Percentiles rank a stretch among this genome's conserved stretches.
phyloP scores from a whole-genome alignment of 2,329 filamentous ascomycete species.

The Diplodia mutila region DNA sequence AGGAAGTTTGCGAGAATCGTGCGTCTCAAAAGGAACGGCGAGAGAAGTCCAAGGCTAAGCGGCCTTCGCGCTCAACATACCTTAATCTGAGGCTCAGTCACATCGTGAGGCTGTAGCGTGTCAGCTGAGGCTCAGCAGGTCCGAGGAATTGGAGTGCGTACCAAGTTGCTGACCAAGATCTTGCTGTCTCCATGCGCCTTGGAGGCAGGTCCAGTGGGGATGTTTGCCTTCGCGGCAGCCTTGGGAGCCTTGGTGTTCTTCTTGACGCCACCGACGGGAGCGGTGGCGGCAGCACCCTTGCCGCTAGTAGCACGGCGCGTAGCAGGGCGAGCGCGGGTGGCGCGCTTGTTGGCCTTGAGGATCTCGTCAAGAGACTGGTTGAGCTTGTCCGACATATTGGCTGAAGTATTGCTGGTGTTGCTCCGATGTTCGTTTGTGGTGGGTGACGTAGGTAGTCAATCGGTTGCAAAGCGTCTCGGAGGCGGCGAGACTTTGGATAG shows the following conservation, averaged over 20 bases:
- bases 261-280: slow-evolving; percentile 83
- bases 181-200: slow-evolving; percentile 75
- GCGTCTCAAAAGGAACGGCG: slow-evolving; percentile 32
- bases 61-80: slow-evolving; percentile 80
- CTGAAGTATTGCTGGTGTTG: neutral
- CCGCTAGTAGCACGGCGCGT: slow-evolving; percentile 52
- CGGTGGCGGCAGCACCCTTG: slow-evolving; percentile 60
- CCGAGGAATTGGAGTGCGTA: slow-evolving; percentile 56
- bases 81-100: slow-evolving; percentile 97
- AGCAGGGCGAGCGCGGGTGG: slow-evolving; percentile 54
- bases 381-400: slow-evolving; percentile 81
- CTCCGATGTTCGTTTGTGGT: slow-evolving; percentile 24
- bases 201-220: slow-evolving; percentile 66
- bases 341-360: slow-evolving; percentile 72
- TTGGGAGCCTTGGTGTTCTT: slow-evolving; percentile 70
- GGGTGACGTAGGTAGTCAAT: slow-evolving; percentile 19
- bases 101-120: slow-evolving; percentile 79
- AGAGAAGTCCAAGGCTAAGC: slow-evolving; percentile 44
- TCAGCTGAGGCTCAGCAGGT: slow-evolving; percentile 50
- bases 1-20: slow-evolving; percentile 36
- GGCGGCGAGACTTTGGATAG: neutral
- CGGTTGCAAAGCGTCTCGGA: slow-evolving; percentile 5
- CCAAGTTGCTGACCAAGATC: slow-evolving; percentile 98
- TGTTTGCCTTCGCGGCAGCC: slow-evolving; percentile 60
- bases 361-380: slow-evolving; percentile 98